Conservation (phyloP, 78 protist species). For the Pirum gemmata region DNA sequence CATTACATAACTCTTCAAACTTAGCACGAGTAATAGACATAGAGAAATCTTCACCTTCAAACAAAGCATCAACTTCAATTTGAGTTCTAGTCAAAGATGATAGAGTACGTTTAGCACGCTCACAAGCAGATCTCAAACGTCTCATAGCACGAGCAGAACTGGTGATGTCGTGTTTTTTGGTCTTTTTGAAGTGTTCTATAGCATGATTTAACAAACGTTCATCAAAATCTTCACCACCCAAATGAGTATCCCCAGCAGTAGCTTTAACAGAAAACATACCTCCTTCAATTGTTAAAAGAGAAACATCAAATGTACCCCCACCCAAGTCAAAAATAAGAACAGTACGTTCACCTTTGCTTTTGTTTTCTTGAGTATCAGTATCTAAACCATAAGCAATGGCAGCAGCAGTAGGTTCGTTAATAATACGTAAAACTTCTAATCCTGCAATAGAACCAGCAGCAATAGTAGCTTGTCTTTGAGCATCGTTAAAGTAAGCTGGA, state of each 20-base stretch:
- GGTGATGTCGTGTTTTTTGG: conserved; percentile 62
- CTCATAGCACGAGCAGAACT: conserved; percentile 68
- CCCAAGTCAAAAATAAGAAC: conserved; percentile 80
- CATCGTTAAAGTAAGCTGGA: conserved; percentile 94
- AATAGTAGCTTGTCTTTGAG: conserved; percentile 65
- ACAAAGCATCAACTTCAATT: conserved; percentile 91
- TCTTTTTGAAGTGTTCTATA: conserved; percentile 68
- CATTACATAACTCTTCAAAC: conserved; percentile 93
- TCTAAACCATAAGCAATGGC: conserved; percentile 89
- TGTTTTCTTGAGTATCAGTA: conserved; percentile 61
- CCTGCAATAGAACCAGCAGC: conserved; percentile 76
- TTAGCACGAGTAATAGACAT: conserved; percentile 93
- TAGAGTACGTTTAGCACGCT: conserved; percentile 83
- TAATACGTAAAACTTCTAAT: conserved; percentile 79
- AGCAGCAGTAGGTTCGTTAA: conserved; percentile 96
- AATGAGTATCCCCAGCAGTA: conserved; percentile 72
- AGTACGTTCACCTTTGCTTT: conserved; percentile 56
- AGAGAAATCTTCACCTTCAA: conserved; percentile 87
- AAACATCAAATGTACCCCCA: conserved; percentile 91
- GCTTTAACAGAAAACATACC: conserved; percentile 96
- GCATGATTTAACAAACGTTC: conserved; percentile 81
- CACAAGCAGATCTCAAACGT: conserved; percentile 81
- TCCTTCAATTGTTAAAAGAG: conserved; percentile 84
- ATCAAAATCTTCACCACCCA: conserved; percentile 50
- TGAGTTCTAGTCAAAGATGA: conserved; percentile 50